Percentiles rank a stretch among this genome's conserved stretches.
Evolutionary conservation across 2,329 filamentous ascomycete genomes (phyloP).

Genomic region (Neopestalotiopsis rosae): DNA sequence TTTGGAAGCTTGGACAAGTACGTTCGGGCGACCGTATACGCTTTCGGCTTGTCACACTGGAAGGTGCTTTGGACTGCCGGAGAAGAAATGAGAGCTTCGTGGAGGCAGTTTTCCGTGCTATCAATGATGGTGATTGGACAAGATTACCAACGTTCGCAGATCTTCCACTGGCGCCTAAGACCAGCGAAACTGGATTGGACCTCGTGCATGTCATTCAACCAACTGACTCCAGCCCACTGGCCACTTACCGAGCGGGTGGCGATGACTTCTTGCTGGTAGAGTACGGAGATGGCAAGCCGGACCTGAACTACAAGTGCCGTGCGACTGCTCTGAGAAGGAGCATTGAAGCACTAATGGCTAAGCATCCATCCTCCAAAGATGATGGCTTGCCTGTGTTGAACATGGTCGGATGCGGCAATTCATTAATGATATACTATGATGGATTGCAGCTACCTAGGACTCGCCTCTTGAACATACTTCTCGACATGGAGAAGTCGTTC

Average conservation of each 20-base stretch:
- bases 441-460: slow-evolving; percentile 42
- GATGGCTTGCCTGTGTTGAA: slow-evolving; percentile 42
- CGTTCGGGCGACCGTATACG: slow-evolving; percentile 61
- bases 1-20: slow-evolving; percentile 67
- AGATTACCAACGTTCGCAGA: not conserved
- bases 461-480: slow-evolving; percentile 42
- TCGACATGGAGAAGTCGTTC: slow-evolving; percentile 41
- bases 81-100: not conserved
- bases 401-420: slow-evolving; percentile 55
- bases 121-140: not conserved
- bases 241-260: slow-evolving; percentile 47
- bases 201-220: slow-evolving; percentile 30
- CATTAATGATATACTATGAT: slow-evolving; percentile 51
- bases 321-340: slow-evolving; percentile 57
- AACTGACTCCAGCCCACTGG: slow-evolving; percentile 40
- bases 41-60: slow-evolving; percentile 55
- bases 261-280: slow-evolving; percentile 62
- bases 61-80: slow-evolving; percentile 49
- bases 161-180: not conserved
- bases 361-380: slow-evolving; percentile 25
- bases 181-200: not conserved
- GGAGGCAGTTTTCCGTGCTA: not conserved
- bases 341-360: slow-evolving; percentile 36
- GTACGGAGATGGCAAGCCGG: slow-evolving; percentile 60
- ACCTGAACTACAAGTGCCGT: slow-evolving; percentile 62